These are phyloP conservation scores for Sphagnum contortum DNA, from an alignment of 225 moss, liverwort and hornwort genomes.

Conservation along the genomic window DNA sequence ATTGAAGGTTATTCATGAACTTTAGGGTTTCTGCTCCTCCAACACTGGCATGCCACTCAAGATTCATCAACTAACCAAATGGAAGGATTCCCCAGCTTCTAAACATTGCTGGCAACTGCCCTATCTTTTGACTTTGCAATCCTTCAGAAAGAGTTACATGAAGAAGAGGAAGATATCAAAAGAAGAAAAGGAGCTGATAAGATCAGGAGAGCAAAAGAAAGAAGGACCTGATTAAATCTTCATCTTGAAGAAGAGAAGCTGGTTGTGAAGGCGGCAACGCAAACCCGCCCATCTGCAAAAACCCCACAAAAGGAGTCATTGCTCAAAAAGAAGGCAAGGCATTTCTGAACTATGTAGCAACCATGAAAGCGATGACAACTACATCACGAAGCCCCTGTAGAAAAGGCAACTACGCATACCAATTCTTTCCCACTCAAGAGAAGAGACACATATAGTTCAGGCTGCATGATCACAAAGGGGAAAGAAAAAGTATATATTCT, in stretches of 20 bases:
- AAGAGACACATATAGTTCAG: neutral
- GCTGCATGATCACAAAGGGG: neutral
- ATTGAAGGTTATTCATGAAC: too few species aligned
- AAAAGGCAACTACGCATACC: neutral
- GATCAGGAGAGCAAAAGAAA: neutral
- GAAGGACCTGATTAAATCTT: conserved; percentile 69
- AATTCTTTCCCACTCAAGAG: neutral
- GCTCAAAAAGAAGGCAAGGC: neutral
- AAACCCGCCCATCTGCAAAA: conserved; percentile 66
- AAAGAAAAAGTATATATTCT: neutral
- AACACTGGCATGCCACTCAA: neutral
- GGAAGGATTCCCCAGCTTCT: neutral
- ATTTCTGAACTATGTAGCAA: neutral
- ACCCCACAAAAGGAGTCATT: neutral
- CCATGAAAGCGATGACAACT: too few species aligned
- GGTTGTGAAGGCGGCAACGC: conserved; percentile 55
- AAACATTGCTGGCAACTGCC: too few species aligned
- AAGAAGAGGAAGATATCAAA: neutral
- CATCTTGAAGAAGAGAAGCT: conserved; percentile 53
- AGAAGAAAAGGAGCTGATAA: neutral
- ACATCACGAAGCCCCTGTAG: neutral
- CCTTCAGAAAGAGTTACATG: too few species aligned
- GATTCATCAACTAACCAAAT: neutral
- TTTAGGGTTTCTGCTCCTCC: too few species aligned
- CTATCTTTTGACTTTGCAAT: too few species aligned